Conservation (phyloP, 2,329 filamentous ascomycete genomes). For the Emmonsiellopsis sp. region DNA sequence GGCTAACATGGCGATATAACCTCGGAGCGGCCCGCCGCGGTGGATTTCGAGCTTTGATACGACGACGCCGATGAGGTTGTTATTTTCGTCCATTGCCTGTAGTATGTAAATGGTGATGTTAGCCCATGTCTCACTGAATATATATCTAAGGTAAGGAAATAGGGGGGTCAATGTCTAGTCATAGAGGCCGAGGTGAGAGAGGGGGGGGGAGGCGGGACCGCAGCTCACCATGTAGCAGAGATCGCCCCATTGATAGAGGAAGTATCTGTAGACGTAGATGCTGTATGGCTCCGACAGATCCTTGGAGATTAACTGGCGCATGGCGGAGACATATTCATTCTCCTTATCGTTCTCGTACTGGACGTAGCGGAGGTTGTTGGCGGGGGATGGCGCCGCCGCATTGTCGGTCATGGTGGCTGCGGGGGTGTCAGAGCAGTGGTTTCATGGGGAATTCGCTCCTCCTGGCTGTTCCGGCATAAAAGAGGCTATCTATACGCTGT, state of each 20-base stretch:
- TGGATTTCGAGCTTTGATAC: slow-evolving; percentile 92
- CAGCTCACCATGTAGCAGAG: slow-evolving; percentile 79
- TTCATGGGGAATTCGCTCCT: neutral
- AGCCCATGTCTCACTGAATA: neutral
- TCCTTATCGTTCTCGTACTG: slow-evolving; percentile 53
- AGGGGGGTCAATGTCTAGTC: too few species aligned
- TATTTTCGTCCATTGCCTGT: slow-evolving; percentile 45
- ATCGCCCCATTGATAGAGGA: slow-evolving; percentile 94
- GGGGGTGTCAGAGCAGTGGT: neutral
- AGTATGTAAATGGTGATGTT: neutral
- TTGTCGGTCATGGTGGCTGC: slow-evolving; percentile 1
- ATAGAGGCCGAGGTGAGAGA: too few species aligned
- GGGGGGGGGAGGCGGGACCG: neutral
- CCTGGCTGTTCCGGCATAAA: neutral
- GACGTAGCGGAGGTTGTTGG: slow-evolving; percentile 40
- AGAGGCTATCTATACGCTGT: neutral
- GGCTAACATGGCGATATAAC: slow-evolving; percentile 99
- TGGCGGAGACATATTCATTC: slow-evolving; percentile 65
- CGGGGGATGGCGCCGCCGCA: neutral
- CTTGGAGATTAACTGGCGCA: slow-evolving; percentile 86
- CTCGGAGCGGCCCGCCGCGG: slow-evolving; percentile 72
- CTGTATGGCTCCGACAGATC: slow-evolving; percentile 97
- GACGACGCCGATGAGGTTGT: slow-evolving; percentile 70
- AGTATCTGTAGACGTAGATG: slow-evolving; percentile 98
- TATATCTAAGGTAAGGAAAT: too few species aligned